phyloP scores from a whole-genome alignment of 2,329 filamentous ascomycete genomes.

The Talaromyces amestolkiae region DNA sequence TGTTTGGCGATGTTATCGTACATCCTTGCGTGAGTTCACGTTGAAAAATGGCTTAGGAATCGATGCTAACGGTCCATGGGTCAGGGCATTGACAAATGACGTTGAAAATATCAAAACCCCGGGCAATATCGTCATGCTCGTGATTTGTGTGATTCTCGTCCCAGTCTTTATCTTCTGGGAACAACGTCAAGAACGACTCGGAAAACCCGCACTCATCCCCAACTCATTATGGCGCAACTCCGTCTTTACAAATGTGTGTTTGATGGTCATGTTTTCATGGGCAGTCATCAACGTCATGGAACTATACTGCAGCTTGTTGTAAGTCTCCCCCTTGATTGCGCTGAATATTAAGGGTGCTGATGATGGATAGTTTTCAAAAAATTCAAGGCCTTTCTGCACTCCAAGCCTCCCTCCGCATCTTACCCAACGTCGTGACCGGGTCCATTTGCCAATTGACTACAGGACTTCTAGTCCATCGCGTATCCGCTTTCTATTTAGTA shows the following conservation, averaged over 20 bases:
- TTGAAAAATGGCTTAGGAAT: background rate
- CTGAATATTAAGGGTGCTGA: background rate
- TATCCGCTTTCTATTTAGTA: constrained; percentile 46
- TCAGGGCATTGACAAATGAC: constrained; percentile 16
- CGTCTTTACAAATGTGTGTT: constrained; percentile 32
- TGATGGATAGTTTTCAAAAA: constrained; percentile 42
- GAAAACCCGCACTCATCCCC: constrained; percentile 33
- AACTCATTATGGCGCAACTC: constrained; percentile 35
- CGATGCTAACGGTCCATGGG: background rate
- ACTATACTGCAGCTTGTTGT: constrained; percentile 29
- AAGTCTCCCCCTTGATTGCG: background rate
- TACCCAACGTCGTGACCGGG: constrained; percentile 43
- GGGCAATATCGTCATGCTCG: constrained; percentile 30
- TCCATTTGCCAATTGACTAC: constrained; percentile 45
- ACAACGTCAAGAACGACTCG: constrained; percentile 26
- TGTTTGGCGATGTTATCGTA: constrained; percentile 51
- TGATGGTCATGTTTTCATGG: constrained; percentile 35
- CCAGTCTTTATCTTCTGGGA: constrained; percentile 29
- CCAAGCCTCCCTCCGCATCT: constrained; percentile 45
- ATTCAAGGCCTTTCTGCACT: constrained; percentile 48
- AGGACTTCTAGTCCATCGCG: constrained; percentile 47
- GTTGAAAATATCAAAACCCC: constrained; percentile 12
- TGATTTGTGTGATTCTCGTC: constrained; percentile 29
- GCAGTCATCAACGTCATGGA: constrained; percentile 30
- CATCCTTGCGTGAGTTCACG: constrained; percentile 30